Evolutionary conservation across 805 yeast species (phyloP).

Genomic region (Yamadazyma kitorensis): DNA sequence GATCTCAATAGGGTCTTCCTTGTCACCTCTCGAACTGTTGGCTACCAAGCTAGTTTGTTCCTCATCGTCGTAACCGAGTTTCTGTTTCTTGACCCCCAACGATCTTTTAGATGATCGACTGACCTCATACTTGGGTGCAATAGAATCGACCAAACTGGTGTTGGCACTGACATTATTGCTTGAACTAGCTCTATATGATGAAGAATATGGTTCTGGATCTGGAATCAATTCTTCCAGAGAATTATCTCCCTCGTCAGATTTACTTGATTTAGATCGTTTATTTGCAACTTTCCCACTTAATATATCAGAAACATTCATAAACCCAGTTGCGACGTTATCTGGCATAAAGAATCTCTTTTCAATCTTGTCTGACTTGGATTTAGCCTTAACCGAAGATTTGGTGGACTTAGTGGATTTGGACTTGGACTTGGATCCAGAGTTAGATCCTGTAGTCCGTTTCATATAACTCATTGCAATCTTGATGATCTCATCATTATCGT

Average conservation of each 20-base stretch:
- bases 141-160: no score
- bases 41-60: no score
- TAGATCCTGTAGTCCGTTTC: no score
- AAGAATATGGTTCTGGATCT: no score
- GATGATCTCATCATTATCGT: slow-evolving; percentile 64
- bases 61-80: background rate
- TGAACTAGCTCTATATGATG: no score
- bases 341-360: slow-evolving; percentile 67
- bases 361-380: slow-evolving; percentile 12
- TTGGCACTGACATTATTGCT: no score
- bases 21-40: background rate
- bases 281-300: slow-evolving; percentile 4
- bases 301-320: slow-evolving; percentile 40
- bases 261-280: no score
- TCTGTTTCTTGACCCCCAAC: slow-evolving; percentile 3
- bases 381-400: slow-evolving; percentile 1
- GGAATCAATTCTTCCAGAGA: no score
- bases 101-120: background rate
- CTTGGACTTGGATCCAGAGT: slow-evolving; percentile 4
- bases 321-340: slow-evolving; percentile 65
- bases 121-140: background rate
- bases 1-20: background rate
- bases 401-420: slow-evolving; percentile 7
- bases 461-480: slow-evolving; percentile 65
- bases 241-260: no score